phyloP scores from a whole-genome alignment of 805 yeast genomes.

The Kodamaea kakaduensis region DNA sequence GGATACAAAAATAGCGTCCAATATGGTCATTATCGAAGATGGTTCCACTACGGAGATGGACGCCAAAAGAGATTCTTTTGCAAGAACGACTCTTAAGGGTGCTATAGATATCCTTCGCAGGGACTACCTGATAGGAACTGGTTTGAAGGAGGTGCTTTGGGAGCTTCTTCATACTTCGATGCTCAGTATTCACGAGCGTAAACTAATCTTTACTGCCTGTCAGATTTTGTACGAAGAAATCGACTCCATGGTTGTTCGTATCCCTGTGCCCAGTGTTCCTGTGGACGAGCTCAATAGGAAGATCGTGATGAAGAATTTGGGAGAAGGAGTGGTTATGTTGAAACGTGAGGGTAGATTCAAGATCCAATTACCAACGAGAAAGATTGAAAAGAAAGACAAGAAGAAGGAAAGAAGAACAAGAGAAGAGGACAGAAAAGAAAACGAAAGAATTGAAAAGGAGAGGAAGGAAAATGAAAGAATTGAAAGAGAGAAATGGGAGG shows the following conservation, averaged over 20 bases:
- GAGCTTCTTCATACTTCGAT: constrained; percentile 58
- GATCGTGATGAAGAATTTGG: constrained; percentile 55
- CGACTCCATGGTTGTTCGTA: constrained; percentile 56
- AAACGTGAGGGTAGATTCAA: constrained; percentile 58
- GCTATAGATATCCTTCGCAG: constrained; percentile 61
- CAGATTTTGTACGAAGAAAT: constrained; percentile 61
- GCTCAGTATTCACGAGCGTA: constrained; percentile 54
- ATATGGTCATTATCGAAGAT: constrained; percentile 57
- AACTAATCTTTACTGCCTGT: constrained; percentile 60
- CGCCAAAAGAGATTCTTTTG: constrained; percentile 58
- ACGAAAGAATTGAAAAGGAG: too few species aligned
- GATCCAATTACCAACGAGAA: constrained; percentile 41
- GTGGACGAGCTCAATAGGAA: constrained; percentile 44
- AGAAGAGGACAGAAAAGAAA: constrained; percentile 7
- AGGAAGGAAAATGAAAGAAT: too few species aligned
- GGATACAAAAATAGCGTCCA: constrained; percentile 15
- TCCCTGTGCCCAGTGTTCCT: constrained; percentile 62
- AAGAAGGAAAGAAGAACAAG: constrained; percentile 4
- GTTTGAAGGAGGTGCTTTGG: constrained; percentile 65
- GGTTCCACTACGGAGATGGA: constrained; percentile 40
- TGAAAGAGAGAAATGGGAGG: not conserved
- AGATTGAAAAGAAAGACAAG: constrained; percentile 2
- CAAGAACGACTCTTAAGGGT: constrained; percentile 62
- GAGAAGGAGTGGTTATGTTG: constrained; percentile 52
- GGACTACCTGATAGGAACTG: constrained; percentile 52